Percentiles rank a stretch among this genome's conserved stretches.
Evolutionary conservation across 225 moss, liverwort and hornwort species (phyloP).

Genomic region (Physcomitrellopsis africana): DNA sequence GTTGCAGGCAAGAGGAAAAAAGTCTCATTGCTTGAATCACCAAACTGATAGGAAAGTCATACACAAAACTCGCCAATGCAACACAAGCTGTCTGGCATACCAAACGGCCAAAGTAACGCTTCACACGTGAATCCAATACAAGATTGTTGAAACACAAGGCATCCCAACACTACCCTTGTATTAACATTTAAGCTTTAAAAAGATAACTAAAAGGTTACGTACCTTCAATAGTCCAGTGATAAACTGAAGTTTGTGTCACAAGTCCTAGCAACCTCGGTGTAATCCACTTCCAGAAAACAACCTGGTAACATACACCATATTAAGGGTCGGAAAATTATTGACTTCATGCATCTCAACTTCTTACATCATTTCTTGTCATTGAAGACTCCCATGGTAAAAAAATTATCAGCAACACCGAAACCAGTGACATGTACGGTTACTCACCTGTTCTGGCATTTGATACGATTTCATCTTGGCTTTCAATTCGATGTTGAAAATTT

Average conservation of each 20-base stretch:
- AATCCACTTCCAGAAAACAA: constrained; percentile 96
- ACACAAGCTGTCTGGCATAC: background rate
- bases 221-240: constrained; percentile 90
- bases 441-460: constrained; percentile 89
- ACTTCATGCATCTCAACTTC: background rate
- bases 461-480: constrained; percentile 85
- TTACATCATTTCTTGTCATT: background rate
- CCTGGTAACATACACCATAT: constrained; percentile 38
- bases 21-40: background rate
- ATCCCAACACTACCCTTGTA: background rate
- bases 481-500: constrained; percentile 86
- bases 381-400: background rate
- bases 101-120: background rate
- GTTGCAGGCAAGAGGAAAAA: constrained; percentile 6
- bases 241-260: constrained; percentile 76
- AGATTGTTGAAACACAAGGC: background rate
- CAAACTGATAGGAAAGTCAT: background rate
- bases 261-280: constrained; percentile 75
- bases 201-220: background rate
- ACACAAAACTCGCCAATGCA: background rate
- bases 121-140: background rate
- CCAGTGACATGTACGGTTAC: background rate
- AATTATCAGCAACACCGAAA: background rate
- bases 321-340: background rate
- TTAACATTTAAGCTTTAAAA: background rate